A percentile compares a stretch with the other conserved stretches of the same genome.
Evolutionary conservation across 2,329 filamentous ascomycete genomes (phyloP).

Genomic region (Dactylellina drechsleri): DNA sequence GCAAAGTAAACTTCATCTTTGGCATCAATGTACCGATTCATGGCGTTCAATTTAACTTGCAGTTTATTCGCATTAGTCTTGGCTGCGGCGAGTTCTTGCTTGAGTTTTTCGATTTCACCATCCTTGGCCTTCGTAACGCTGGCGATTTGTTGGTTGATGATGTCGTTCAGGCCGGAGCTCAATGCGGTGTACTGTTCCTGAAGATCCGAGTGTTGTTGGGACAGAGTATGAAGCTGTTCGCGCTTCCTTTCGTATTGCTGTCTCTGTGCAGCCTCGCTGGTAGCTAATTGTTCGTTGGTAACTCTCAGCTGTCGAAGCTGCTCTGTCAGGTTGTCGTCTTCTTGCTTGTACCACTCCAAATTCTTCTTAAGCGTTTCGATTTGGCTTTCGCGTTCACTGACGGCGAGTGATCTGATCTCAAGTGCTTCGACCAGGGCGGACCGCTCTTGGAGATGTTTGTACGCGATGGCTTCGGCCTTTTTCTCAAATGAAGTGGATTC

Average conservation of each 20-base stretch:
- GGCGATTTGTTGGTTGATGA: slow-evolving; percentile 71
- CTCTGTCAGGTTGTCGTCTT: slow-evolving; percentile 77
- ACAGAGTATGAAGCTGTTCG: slow-evolving; percentile 69
- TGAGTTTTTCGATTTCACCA: slow-evolving; percentile 80
- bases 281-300: slow-evolving; percentile 79
- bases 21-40: slow-evolving; percentile 75
- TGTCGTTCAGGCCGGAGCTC: slow-evolving; percentile 71
- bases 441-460: slow-evolving; percentile 67
- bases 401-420: slow-evolving; percentile 73
- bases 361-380: slow-evolving; percentile 83
- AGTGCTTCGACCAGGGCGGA: slow-evolving; percentile 66
- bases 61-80: slow-evolving; percentile 71
- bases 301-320: slow-evolving; percentile 84
- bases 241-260: slow-evolving; percentile 70
- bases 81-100: slow-evolving; percentile 79
- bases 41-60: slow-evolving; percentile 69
- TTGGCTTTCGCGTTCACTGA: slow-evolving; percentile 85
- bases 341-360: slow-evolving; percentile 80
- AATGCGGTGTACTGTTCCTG: slow-evolving; percentile 72
- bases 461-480: slow-evolving; percentile 68
- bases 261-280: slow-evolving; percentile 75
- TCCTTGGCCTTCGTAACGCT: slow-evolving; percentile 81
- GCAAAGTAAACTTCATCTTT: slow-evolving; percentile 96
- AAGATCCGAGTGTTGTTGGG: slow-evolving; percentile 75
- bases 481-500: slow-evolving; percentile 77